Percentiles rank a stretch among this genome's conserved stretches.
These are phyloP conservation scores for Baorangia bicolor DNA, from an alignment of 768 basidiomycete genomes.

Conservation along the genomic window DNA sequence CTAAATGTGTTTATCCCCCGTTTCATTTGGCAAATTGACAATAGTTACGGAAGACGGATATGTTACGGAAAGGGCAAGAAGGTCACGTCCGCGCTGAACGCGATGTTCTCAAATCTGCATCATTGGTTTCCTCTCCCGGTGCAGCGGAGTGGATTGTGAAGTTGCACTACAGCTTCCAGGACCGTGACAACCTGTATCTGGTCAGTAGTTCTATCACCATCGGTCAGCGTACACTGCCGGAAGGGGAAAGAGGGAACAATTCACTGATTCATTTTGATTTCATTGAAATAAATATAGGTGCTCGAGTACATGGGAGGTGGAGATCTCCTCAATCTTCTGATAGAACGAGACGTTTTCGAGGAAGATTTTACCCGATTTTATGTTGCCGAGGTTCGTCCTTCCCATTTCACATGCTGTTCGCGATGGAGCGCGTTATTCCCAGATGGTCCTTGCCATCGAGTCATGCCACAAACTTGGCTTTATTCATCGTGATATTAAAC, in stretches of 20 bases:
- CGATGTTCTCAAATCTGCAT: conserved; percentile 89
- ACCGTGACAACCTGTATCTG: conserved; percentile 92
- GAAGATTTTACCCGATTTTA: conserved; percentile 94
- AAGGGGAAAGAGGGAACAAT: conserved; percentile 31
- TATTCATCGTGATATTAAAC: conserved; percentile 98
- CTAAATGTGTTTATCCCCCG: conserved; percentile 25
- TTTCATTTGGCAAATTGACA: conserved; percentile 25
- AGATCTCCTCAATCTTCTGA: conserved; percentile 93
- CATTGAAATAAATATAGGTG: conserved; percentile 55
- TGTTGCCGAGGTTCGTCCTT: conserved; percentile 73
- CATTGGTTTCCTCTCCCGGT: conserved; percentile 69
- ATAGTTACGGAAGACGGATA: conserved; percentile 83
- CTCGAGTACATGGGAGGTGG: conserved; percentile 96
- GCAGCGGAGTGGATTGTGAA: conserved; percentile 93
- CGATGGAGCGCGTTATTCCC: conserved; percentile 30
- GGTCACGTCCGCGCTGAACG: conserved; percentile 96
- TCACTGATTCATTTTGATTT: conserved; percentile 58
- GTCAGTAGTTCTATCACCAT: conserved; percentile 51
- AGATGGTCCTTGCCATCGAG: conserved; percentile 95
- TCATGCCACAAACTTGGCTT: conserved; percentile 93
- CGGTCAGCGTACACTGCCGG: conserved; percentile 15
- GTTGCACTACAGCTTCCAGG: conserved; percentile 92
- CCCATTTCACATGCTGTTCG: conserved; percentile 19
- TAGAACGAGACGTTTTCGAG: conserved; percentile 87
- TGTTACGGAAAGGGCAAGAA: conserved; percentile 96